phyloP scores from a whole-genome alignment of 208 protist species.

The Herpetomonas samuelpessoai region DNA sequence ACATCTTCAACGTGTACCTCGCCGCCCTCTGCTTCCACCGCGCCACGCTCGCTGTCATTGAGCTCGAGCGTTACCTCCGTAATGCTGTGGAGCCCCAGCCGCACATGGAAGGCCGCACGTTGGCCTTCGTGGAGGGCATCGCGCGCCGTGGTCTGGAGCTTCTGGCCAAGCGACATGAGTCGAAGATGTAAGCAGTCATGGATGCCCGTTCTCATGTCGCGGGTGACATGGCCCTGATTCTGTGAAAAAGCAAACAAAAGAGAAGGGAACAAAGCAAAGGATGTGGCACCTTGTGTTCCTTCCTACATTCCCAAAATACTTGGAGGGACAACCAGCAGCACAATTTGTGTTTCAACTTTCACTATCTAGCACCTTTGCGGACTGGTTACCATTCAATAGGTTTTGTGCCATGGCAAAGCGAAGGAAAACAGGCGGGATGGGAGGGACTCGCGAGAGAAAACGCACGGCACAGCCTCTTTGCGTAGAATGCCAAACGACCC shows the following conservation, averaged over 20 bases:
- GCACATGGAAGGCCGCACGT: slow-evolving; percentile 23
- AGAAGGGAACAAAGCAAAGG: slow-evolving; percentile 2
- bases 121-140: slow-evolving; percentile 57
- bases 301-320: not conserved
- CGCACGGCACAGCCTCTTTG: no score
- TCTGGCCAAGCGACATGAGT: slow-evolving; percentile 27
- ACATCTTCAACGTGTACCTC: slow-evolving; percentile 77
- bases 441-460: no score
- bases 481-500: no score
- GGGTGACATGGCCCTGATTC: not conserved
- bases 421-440: no score
- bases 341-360: no score
- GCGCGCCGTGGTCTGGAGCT: slow-evolving; percentile 51
- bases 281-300: not conserved
- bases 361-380: no score
- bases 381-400: no score
- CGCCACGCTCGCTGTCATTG: slow-evolving; percentile 26
- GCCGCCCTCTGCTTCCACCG: slow-evolving; percentile 52
- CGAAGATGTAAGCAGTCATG: slow-evolving; percentile 28
- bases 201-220: not conserved
- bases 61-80: slow-evolving; percentile 8
- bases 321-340: not conserved
- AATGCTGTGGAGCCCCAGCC: slow-evolving; percentile 3
- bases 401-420: no score
- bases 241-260: slow-evolving; percentile 11